phyloP scores from a whole-genome alignment of 192 early-diverging fungal species.

The Entomortierella chlamydospora region DNA sequence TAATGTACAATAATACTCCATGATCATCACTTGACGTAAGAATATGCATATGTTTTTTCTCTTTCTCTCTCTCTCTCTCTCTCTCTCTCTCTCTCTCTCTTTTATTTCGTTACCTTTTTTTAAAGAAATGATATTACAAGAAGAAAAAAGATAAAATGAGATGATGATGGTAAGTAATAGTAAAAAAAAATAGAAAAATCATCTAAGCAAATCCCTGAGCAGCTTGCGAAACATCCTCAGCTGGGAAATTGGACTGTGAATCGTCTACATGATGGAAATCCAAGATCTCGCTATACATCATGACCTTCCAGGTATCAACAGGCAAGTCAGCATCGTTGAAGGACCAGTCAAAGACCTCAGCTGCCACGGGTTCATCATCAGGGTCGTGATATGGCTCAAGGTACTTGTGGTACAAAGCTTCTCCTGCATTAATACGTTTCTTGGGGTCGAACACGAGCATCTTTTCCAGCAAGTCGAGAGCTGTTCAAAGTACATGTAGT shows the following conservation, averaged over 20 bases:
- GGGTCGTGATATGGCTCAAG: constrained; percentile 93
- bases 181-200: too few relatives aligned
- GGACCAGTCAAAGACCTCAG: constrained; percentile 93
- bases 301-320: constrained; percentile 88
- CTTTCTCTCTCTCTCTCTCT: too few relatives aligned
- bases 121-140: neutral
- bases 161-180: too few relatives aligned
- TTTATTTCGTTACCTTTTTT: neutral
- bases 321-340: constrained; percentile 93
- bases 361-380: constrained; percentile 86
- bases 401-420: constrained; percentile 92
- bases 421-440: constrained; percentile 87
- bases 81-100: too few relatives aligned
- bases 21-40: too few relatives aligned
- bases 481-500: too few relatives aligned
- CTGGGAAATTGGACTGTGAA: constrained; percentile 1
- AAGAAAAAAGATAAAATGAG: too few relatives aligned
- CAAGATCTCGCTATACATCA: constrained; percentile 89
- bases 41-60: too few relatives aligned
- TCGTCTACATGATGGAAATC: constrained; percentile 57
- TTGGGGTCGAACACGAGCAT: constrained; percentile 95
- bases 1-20: too few relatives aligned
- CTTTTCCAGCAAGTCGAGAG: constrained; percentile 87
- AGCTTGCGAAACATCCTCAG: neutral
- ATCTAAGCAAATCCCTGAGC: too few relatives aligned